These are phyloP conservation scores for Cardamine resedifolia DNA, from an alignment of 345 rosid genomes.

Conservation along the genomic window DNA sequence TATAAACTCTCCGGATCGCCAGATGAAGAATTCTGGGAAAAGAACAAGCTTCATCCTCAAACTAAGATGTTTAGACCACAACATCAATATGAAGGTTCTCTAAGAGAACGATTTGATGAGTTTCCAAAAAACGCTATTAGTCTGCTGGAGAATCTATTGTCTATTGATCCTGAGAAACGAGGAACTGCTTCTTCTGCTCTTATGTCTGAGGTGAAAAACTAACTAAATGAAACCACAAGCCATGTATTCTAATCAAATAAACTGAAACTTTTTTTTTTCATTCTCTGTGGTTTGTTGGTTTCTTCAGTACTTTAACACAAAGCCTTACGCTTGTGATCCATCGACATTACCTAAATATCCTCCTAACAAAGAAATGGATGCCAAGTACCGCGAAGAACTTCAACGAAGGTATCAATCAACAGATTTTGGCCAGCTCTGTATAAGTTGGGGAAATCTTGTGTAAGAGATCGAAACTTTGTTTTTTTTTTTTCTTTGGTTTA, in stretches of 20 bases:
- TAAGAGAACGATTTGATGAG: slow-evolving; percentile 59
- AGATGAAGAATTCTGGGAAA: slow-evolving; percentile 65
- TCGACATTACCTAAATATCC: slow-evolving; percentile 71
- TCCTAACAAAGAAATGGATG: slow-evolving; percentile 81
- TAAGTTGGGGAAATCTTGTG: neutral
- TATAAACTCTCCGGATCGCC: slow-evolving; percentile 84
- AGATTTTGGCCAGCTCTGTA: neutral
- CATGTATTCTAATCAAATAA: neutral
- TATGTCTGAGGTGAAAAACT: slow-evolving; percentile 50
- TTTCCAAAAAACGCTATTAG: slow-evolving; percentile 45
- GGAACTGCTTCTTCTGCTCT: slow-evolving; percentile 78
- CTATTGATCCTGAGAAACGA: slow-evolving; percentile 61
- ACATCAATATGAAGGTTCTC: slow-evolving; percentile 51
- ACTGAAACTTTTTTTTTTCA: neutral
- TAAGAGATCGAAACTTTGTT: neutral
- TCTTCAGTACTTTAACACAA: slow-evolving; percentile 58
- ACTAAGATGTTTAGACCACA: slow-evolving; percentile 67
- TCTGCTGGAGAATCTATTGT: slow-evolving; percentile 61
- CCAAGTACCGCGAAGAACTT: slow-evolving; percentile 62
- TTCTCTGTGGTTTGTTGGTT: neutral
- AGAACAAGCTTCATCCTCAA: slow-evolving; percentile 53
- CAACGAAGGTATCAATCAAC: slow-evolving; percentile 45
- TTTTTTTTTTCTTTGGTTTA: too few relatives aligned
- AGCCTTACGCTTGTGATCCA: slow-evolving; percentile 71
- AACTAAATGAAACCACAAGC: neutral